Evolutionary conservation across 176 grass and related monocot species (phyloP).

Genomic region (Ananas comosus): DNA sequence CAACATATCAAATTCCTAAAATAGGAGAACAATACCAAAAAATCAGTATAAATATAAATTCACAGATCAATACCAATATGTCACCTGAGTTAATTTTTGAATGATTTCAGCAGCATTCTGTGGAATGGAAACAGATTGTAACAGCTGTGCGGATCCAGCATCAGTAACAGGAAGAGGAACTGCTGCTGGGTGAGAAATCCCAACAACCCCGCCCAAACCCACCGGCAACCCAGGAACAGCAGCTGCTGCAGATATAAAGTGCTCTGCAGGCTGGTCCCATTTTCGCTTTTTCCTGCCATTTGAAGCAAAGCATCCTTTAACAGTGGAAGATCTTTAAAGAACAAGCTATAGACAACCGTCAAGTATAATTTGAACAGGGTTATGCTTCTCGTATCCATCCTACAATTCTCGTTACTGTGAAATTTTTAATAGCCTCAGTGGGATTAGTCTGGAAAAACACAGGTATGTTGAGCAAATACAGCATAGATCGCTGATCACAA

Average conservation of each 20-base stretch:
- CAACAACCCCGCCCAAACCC: constrained; percentile 29
- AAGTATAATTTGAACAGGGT: neutral
- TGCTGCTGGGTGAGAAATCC: constrained; percentile 25
- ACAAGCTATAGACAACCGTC: neutral
- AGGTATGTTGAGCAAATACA: too few relatives aligned
- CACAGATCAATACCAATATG: neutral
- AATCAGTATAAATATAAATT: neutral
- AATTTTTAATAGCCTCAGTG: too few relatives aligned
- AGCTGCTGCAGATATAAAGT: constrained; percentile 40
- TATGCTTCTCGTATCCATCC: neutral
- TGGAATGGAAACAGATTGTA: constrained; percentile 21
- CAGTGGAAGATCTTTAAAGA: neutral
- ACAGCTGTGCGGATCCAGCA: constrained; percentile 23
- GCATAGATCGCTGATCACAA: too few relatives aligned
- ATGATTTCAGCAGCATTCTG: constrained; percentile 43
- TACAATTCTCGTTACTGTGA: neutral
- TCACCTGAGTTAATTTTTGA: constrained; percentile 60
- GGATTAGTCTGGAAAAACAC: too few relatives aligned
- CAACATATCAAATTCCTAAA: too few relatives aligned
- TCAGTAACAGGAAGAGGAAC: constrained; percentile 14
- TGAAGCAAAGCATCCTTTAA: neutral
- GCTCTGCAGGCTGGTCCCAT: constrained; percentile 93
- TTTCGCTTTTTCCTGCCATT: constrained; percentile 77
- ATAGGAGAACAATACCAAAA: neutral
- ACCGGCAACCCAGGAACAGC: constrained; percentile 32